Percentiles rank a stretch among this genome's conserved stretches.
These are phyloP conservation scores for Aureobasidium mangrovei DNA, from an alignment of 2,329 filamentous ascomycete genomes.

Conservation along the genomic window DNA sequence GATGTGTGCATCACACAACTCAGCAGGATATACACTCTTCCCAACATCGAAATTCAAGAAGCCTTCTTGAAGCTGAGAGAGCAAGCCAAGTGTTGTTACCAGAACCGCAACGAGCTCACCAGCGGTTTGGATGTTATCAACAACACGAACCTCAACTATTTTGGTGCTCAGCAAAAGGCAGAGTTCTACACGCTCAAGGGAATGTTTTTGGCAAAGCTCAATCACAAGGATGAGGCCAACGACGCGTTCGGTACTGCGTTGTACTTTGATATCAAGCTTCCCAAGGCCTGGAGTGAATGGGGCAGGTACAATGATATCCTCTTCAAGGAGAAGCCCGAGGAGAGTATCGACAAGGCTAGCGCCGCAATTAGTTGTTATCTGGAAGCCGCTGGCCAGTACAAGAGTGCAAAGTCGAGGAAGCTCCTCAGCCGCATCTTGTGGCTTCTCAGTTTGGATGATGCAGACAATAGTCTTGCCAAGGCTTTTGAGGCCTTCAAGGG, in stretches of 20 bases:
- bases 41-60: constrained; percentile 99
- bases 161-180: constrained; percentile 89
- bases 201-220: constrained; percentile 95
- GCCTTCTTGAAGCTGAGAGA: constrained; percentile 97
- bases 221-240: constrained; percentile 83
- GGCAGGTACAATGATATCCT: constrained; percentile 95
- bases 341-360: constrained; percentile 71
- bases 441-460: constrained; percentile 88
- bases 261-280: constrained; percentile 89
- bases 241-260: constrained; percentile 89
- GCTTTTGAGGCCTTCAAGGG: constrained; percentile 96
- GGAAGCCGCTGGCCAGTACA: constrained; percentile 91
- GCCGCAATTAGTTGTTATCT: constrained; percentile 94
- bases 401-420: constrained; percentile 93
- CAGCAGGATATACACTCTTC: constrained; percentile 94
- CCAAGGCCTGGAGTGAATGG: constrained; percentile 99
- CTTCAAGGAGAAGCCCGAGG: constrained; percentile 76
- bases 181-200: constrained; percentile 99
- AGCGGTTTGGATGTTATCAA: constrained; percentile 97
- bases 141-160: constrained; percentile 98
- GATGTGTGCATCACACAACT: constrained; percentile 97
- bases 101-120: constrained; percentile 84
- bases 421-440: constrained; percentile 87
- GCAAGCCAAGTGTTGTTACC: constrained; percentile 97
- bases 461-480: constrained; percentile 69